Evolutionary conservation across 1,139 yeast genomes (phyloP), one percentile per base, ranked within the genome.

Genomic region (Geotrichum aggregatum): DNA sequence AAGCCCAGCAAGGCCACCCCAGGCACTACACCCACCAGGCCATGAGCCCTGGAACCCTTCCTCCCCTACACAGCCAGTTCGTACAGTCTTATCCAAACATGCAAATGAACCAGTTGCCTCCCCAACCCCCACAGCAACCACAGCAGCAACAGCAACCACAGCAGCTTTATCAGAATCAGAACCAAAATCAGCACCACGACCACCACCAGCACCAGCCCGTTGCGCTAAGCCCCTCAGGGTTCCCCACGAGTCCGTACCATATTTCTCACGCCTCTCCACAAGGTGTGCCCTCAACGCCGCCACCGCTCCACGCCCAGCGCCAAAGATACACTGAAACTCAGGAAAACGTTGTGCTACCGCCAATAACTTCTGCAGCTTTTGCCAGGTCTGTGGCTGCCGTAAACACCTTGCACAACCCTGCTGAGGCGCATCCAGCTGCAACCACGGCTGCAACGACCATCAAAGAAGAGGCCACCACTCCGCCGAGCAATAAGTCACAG

Each of bases 361-460:
- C 43, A 28, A 40, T 40, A 40, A 40, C 30, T 1, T 40, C 43
- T 21, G 31, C 43, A 8, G 43, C 33, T 30, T 40, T 40, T 26
- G 43, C 31, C 3, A 26, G 31, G 8, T 31, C 43, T 5, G 11
- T 21, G 8, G 43, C 30, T 2, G 31, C 30, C 16, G n/a, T 18
- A 7, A 40, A 22, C 33, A 11, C 40, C 3, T 16, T 11, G 28
- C 5, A 24, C 11, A 28, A 34, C 3, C 2, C 38, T 7, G 18
- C 7, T 6, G 8, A 34, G 19, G n/a, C n/a, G n/a, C n/a, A n/a
- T n/a, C n/a, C n/a, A n/a, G n/a, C n/a, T n/a, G n/a, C 38, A 38
- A 18, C n/a, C 11, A 19, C 28, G 21, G 14, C 42, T 14, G 38
- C 42, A n/a, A n/a, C 42, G 4, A 28, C 28, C 6, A 19, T 40